Percentiles rank a stretch among this genome's conserved stretches.
Evolutionary conservation across 2,329 filamentous ascomycete genomes (phyloP).

Genomic region (Aspergillus quadrilineatus): DNA sequence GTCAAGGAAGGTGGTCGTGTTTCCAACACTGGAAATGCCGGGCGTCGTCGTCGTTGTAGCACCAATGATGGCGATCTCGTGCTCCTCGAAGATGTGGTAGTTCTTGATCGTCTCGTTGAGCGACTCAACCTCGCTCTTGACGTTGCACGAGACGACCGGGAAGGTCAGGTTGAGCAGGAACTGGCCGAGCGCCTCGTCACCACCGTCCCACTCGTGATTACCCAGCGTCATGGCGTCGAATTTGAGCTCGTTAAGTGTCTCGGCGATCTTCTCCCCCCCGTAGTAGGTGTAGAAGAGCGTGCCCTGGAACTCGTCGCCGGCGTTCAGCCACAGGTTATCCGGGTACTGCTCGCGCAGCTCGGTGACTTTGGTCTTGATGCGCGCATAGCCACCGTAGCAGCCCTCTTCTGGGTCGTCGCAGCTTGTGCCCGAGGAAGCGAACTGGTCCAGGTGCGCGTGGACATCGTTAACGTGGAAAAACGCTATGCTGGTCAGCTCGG

Average conservation of each 20-base stretch:
- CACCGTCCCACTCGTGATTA: slow-evolving; percentile 10
- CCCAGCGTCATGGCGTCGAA: slow-evolving; percentile 10
- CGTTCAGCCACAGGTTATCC: slow-evolving; percentile 7
- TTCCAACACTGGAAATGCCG: not conserved
- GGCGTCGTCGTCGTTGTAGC: slow-evolving; percentile 1
- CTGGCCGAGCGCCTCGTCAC: slow-evolving; percentile 1
- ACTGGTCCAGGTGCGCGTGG: slow-evolving; percentile 7
- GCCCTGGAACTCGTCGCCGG: slow-evolving; percentile 9
- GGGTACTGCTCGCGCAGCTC: slow-evolving; percentile 2
- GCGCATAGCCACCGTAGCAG: slow-evolving; percentile 8
- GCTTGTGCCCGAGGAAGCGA: not conserved
- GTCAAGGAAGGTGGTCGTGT: slow-evolving; percentile 5
- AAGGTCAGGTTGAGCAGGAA: slow-evolving; percentile 6
- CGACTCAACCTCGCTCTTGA: slow-evolving; percentile 1
- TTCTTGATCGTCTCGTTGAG: slow-evolving; percentile 10
- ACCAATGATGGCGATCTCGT: slow-evolving; percentile 1
- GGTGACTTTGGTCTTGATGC: slow-evolving; percentile 7
- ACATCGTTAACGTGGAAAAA: slow-evolving; percentile 9
- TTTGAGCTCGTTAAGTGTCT: slow-evolving; percentile 4
- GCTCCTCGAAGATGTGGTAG: slow-evolving; percentile 1
- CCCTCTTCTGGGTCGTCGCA: slow-evolving; percentile 7
- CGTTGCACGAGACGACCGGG: slow-evolving; percentile 5
- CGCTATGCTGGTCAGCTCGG: not conserved
- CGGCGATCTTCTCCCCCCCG: slow-evolving; percentile 10
- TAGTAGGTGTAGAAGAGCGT: slow-evolving; percentile 8